Percentiles rank a stretch among this genome's conserved stretches.
phyloP scores from a whole-genome alignment of 2,329 filamentous ascomycete genomes.

The Neopestalotiopsis sp. region DNA sequence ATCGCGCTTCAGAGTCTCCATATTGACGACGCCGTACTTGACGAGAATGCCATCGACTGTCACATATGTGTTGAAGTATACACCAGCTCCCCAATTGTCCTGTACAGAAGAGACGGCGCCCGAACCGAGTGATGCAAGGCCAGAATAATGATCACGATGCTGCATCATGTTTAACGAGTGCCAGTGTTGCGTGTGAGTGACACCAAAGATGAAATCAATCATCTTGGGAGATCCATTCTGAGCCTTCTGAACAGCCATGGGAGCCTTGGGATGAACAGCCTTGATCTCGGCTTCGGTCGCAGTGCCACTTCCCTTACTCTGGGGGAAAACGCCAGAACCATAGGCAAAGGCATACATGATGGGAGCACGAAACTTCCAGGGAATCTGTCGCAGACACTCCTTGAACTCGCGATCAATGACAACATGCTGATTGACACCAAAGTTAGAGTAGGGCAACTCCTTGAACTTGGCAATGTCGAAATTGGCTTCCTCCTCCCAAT shows the following conservation, averaged over 20 bases:
- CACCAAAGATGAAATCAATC: slow-evolving; percentile 98
- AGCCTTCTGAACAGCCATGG: slow-evolving; percentile 79
- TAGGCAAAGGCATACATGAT: slow-evolving; percentile 98
- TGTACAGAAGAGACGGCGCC: slow-evolving; percentile 85
- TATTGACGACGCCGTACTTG: slow-evolving; percentile 96
- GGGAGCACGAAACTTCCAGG: slow-evolving; percentile 90
- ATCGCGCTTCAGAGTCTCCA: slow-evolving; percentile 86
- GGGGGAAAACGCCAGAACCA: slow-evolving; percentile 93
- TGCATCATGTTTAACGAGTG: slow-evolving; percentile 90
- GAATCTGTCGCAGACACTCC: slow-evolving; percentile 81
- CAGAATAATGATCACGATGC: slow-evolving; percentile 92
- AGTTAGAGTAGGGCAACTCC: slow-evolving; percentile 77
- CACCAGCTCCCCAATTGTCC: slow-evolving; percentile 86
- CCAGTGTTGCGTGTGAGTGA: slow-evolving; percentile 95
- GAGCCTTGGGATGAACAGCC: slow-evolving; percentile 81
- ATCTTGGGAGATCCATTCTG: slow-evolving; percentile 91
- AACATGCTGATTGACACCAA: slow-evolving; percentile 96
- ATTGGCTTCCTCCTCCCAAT: slow-evolving; percentile 79
- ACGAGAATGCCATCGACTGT: slow-evolving; percentile 94
- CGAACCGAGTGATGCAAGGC: slow-evolving; percentile 81
- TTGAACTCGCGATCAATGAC: slow-evolving; percentile 96
- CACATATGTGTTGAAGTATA: slow-evolving; percentile 97
- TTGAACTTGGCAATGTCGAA: slow-evolving; percentile 75
- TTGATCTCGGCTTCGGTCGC: slow-evolving; percentile 61
- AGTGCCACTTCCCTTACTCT: slow-evolving; percentile 56